Base-by-base conservation (phyloP, 2,329 filamentous ascomycete species). In the Coccinonectria pachysandricola region DNA sequence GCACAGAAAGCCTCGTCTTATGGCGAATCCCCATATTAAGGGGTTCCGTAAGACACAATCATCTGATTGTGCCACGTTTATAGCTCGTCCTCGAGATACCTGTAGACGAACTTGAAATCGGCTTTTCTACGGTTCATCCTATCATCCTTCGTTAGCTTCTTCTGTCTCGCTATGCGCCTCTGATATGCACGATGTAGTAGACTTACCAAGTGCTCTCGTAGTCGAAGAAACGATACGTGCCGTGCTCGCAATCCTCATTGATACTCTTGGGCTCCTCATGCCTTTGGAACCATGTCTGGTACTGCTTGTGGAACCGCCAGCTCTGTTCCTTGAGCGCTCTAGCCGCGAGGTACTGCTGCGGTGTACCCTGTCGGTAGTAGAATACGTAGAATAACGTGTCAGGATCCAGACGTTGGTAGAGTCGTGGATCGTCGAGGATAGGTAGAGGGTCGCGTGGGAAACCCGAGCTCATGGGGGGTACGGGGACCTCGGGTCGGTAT, bases 81-180 rank as follows among this genome's bases (percentile, higher is more conserved):
- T 47, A 94, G 71, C 57, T 95, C 88, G 52, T 96, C 88, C 58
- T 96, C 88, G 42, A 96, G 71, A 60, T 91, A 96, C 60, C 93
- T 93, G 67, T 96, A 96, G 34, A 84, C 81, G 59, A 96, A 96
- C 61, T 93, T 92, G 67, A 96, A 96, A 56, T 96, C 88, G 30
- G 85, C 87, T 65, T 96, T 95, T 53, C 88, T 69, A 42, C 88
- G 82, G 58, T 96, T 96, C 88, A 96, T 96, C 88, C 88, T 95
- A 49, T 19, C n/a, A n/a, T n/a, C n/a, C n/a, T n/a, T n/a, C n/a
- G n/a, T n/a, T n/a, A n/a, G n/a, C n/a, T n/a, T n/a, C n/a, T 5
- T 15, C 6, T 4, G 4, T 8, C 4, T 18, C 7, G 7, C 8
- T 6, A 23, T 12, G n/a, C n/a, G n/a, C n/a, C n/a, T n/a, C n/a